Conservation (phyloP, 2,329 filamentous ascomycete genomes). For the Diplodia mutila region DNA sequence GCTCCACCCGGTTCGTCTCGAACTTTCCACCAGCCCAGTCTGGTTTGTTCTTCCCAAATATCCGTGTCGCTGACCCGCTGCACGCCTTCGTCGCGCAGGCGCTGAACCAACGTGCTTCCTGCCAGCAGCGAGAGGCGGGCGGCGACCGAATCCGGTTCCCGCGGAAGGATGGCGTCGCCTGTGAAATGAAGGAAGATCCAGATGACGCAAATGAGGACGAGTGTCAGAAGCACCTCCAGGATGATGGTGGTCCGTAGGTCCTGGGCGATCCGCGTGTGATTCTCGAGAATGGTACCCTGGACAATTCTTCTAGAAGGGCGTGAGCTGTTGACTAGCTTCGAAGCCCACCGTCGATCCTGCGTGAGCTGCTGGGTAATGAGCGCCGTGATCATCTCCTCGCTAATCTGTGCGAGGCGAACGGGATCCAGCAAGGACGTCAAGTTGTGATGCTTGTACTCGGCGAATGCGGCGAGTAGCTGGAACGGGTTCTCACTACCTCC, state of each 20-base stretch:
- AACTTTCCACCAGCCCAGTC: neutral
- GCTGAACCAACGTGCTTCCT: neutral
- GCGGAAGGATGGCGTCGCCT: neutral
- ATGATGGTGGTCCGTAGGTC: too few relatives aligned
- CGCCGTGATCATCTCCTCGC: neutral
- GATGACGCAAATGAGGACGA: too few relatives aligned
- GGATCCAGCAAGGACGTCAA: neutral
- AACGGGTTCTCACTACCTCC: neutral
- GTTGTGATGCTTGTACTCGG: neutral
- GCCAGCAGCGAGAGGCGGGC: neutral
- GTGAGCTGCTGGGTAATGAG: too few relatives aligned
- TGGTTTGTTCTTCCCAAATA: neutral
- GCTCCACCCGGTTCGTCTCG: too few relatives aligned
- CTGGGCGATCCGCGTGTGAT: too few relatives aligned
- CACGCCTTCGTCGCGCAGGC: neutral
- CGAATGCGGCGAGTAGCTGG: neutral
- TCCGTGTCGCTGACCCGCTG: neutral
- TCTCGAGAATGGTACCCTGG: too few relatives aligned
- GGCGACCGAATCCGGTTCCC: neutral
- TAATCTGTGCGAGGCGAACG: too few relatives aligned
- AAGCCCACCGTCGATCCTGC: too few relatives aligned
- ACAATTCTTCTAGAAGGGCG: too few relatives aligned
- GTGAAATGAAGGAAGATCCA: neutral
- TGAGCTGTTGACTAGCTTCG: too few relatives aligned
- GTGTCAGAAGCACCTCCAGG: too few relatives aligned